These are phyloP conservation scores for Nigrospora oryzae DNA, from an alignment of 2,329 filamentous ascomycete genomes.

Conservation along the genomic window DNA sequence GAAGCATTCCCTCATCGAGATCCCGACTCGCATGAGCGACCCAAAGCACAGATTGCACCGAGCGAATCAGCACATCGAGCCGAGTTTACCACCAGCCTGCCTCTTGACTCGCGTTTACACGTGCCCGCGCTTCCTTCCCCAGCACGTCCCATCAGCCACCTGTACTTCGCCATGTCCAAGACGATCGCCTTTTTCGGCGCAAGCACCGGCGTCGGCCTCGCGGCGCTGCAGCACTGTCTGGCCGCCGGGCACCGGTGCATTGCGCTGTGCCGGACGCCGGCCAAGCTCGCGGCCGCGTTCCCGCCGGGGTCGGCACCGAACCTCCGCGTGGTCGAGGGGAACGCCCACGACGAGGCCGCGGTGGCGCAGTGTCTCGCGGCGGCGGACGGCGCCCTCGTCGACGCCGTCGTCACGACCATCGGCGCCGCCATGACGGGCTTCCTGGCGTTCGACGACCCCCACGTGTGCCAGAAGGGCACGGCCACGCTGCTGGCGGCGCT, in stretches of 20 bases:
- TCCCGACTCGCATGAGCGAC: too few species aligned
- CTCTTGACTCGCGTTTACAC: too few species aligned
- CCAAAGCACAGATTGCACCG: too few species aligned
- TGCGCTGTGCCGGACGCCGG: constrained; percentile 40
- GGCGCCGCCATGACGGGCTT: constrained; percentile 25
- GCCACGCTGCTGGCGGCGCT: constrained; percentile 31
- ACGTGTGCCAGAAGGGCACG: constrained; percentile 38
- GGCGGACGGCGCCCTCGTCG: constrained; percentile 26
- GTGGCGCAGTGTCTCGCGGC: constrained; percentile 27
- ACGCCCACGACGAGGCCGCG: constrained; percentile 31
- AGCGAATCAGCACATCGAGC: too few species aligned
- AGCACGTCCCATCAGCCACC: too few species aligned
- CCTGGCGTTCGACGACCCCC: constrained; percentile 32
- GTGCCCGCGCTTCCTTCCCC: too few species aligned
- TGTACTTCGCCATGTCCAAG: constrained; percentile 11
- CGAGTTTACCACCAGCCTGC: too few species aligned
- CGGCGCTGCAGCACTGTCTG: constrained; percentile 35
- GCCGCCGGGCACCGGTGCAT: constrained; percentile 35
- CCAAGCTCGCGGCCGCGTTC: constrained; percentile 33
- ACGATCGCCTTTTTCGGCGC: constrained; percentile 45
- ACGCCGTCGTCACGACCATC: constrained; percentile 38
- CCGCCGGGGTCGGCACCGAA: constrained; percentile 20
- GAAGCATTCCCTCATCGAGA: too few species aligned
- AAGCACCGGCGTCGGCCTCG: constrained; percentile 39
- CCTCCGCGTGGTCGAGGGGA: constrained; percentile 36